A percentile compares a stretch with the other conserved stretches of the same genome.
Evolutionary conservation across 371 early-diverging fungal genomes (phyloP).

Genomic region (Haplosporangium sp.): DNA sequence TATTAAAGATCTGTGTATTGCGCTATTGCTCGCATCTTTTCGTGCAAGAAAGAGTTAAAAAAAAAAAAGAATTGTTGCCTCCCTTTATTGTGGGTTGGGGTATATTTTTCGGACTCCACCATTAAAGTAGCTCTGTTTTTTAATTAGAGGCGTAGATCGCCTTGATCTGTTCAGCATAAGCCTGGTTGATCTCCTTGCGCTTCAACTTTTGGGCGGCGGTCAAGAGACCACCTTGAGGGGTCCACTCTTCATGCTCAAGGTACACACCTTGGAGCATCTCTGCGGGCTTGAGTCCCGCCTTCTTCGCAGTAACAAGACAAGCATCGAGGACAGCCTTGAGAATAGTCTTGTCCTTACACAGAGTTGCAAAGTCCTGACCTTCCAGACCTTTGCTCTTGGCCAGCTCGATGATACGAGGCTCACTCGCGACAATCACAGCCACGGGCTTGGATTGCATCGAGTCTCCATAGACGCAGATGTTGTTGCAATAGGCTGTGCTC

Average conservation of each 20-base stretch:
- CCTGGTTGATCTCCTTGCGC: constrained; percentile 73
- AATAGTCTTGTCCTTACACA: constrained; percentile 56
- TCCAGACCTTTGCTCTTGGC: constrained; percentile 16
- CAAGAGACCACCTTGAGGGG: constrained; percentile 80
- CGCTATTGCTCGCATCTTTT: no score
- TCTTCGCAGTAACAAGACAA: constrained; percentile 59
- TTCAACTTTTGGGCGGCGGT: constrained; percentile 94
- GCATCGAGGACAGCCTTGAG: constrained; percentile 54
- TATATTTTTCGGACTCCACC: background rate
- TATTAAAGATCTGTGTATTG: background rate
- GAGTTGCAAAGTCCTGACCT: constrained; percentile 45
- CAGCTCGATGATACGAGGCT: constrained; percentile 39
- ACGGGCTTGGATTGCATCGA: constrained; percentile 69
- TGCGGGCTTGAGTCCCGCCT: constrained; percentile 70
- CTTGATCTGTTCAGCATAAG: constrained; percentile 68
- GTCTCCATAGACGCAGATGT: constrained; percentile 88
- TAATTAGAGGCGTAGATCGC: constrained; percentile 59
- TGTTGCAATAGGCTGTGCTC: constrained; percentile 74
- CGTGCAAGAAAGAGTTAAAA: no score
- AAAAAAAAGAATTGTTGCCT: no score
- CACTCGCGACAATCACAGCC: constrained; percentile 76
- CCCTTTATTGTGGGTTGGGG: background rate
- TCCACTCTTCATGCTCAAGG: constrained; percentile 83
- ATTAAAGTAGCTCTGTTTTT: background rate
- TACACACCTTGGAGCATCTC: constrained; percentile 78